Evolutionary conservation across 2,329 filamentous ascomycete species (phyloP), one percentile per base, ranked within the genome.

Genomic region (Chrysoporthe cubensis): DNA sequence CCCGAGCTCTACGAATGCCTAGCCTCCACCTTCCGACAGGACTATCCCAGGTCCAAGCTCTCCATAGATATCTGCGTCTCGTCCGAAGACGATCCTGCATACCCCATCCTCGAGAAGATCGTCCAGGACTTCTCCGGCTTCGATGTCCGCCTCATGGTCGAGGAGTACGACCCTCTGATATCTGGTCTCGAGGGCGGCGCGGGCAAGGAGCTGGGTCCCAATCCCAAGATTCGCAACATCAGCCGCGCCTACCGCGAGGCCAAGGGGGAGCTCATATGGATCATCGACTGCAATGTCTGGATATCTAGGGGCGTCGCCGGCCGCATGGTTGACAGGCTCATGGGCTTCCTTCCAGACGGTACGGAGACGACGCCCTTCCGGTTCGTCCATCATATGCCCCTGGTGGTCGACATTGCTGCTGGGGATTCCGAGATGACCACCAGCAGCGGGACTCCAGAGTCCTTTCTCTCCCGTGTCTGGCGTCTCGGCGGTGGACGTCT

Each of bases 161-260:
- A 97, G 80, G 87, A 91, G 62, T 91, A 97, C 69, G 94, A 97
- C 76, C 88, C 91, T 0, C 78, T 88, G 42, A 81, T 97, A 9
- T 85, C 88, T 64, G 85, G 84, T 42, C 74, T 82, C 43, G 78
- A 80, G 13, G 84, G 84, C 64, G 79, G 84, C 59, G 74, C 80
- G 62, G 79, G 85, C 70, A 85, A 87, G 66, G 65, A 61, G 44
- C 84, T 98, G 66, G 96, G 96, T 0, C 96, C 96, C 1, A 99
- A 99, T 75, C 96, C 96, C n/a, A 99, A 99, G 82, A 96, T 99
- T 73, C 86, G 96, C 62, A 99, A 99, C 77, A 93, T 98, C 84
- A 97, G 94, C 77, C 88, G 93, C 56, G 94, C 93, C 2, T 99
- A 97, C 76, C 84, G 94, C 40, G 94, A 98, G 76, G 93, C 94